Evolutionary conservation across 2,329 filamentous ascomycete genomes (phyloP).

Genomic region (Penicillium sp.): DNA sequence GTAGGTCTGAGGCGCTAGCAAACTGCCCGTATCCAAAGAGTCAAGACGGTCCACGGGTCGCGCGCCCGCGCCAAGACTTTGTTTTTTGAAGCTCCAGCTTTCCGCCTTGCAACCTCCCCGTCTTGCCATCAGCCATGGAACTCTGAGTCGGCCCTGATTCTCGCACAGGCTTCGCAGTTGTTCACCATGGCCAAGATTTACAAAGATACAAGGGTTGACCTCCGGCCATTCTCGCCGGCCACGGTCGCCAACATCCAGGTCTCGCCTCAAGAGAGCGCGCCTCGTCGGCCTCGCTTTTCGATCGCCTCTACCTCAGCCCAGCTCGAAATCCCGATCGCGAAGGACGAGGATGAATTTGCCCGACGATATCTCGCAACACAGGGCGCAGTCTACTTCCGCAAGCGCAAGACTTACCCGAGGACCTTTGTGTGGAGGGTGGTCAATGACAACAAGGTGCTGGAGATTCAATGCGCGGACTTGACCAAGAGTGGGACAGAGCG

Average conservation of each 20-base stretch:
- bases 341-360: constrained; percentile 70
- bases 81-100: constrained; percentile 40
- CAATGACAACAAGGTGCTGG: constrained; percentile 76
- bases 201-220: constrained; percentile 83
- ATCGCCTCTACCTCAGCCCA: constrained; percentile 47
- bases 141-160: constrained; percentile 29
- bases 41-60: background rate
- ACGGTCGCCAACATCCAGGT: constrained; percentile 72
- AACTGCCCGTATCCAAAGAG: background rate
- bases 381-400: constrained; percentile 82
- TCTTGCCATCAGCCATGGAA: constrained; percentile 34
- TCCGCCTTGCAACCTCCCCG: constrained; percentile 32
- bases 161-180: constrained; percentile 19
- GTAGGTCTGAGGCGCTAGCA: background rate
- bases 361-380: constrained; percentile 72
- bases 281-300: constrained; percentile 49
- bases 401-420: constrained; percentile 72
- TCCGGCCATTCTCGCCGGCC: constrained; percentile 70
- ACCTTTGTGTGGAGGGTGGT: constrained; percentile 90
- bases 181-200: constrained; percentile 69
- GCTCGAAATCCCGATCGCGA: constrained; percentile 46
- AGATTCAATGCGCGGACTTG: constrained; percentile 80
- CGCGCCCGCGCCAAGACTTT: constrained; percentile 37
- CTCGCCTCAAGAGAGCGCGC: constrained; percentile 52
- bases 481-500: constrained; percentile 65